Evolutionary conservation across 495 filamentous ascomycete genomes (phyloP).

Genomic region (Zalerion maritima): DNA sequence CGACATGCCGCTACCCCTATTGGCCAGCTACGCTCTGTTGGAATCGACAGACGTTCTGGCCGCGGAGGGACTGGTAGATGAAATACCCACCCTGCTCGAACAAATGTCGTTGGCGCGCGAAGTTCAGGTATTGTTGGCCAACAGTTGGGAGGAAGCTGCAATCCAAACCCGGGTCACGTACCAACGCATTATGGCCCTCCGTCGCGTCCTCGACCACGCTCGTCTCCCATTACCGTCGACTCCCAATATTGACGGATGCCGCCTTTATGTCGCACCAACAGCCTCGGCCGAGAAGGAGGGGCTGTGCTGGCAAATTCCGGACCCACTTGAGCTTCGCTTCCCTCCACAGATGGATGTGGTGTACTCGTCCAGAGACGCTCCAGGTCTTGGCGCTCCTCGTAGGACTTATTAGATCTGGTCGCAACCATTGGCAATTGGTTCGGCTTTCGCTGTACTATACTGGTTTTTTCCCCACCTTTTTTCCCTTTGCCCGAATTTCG

Average conservation of each 20-base stretch:
- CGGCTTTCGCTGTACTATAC: too few species aligned
- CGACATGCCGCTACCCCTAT: constrained; percentile 11
- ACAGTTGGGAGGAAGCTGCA: constrained; percentile 12
- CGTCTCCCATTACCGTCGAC: background rate
- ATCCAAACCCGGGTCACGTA: constrained; percentile 11
- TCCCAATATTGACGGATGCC: constrained; percentile 1
- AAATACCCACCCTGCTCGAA: constrained; percentile 11
- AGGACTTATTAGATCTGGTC: too few species aligned
- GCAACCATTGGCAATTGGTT: too few species aligned
- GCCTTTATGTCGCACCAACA: background rate
- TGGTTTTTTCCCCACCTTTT: too few species aligned
- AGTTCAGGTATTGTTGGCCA: constrained; percentile 9
- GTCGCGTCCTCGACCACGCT: constrained; percentile 7
- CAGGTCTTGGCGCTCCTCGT: too few species aligned
- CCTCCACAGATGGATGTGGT: constrained; percentile 16
- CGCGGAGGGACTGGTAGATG: constrained; percentile 9
- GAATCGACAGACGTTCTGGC: constrained; percentile 16
- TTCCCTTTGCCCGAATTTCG: too few species aligned
- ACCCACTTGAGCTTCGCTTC: constrained; percentile 11
- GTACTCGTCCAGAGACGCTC: too few species aligned
- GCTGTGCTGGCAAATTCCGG: constrained; percentile 12
- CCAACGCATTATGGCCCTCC: constrained; percentile 10
- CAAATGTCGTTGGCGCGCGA: constrained; percentile 9
- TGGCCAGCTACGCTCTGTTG: constrained; percentile 11
- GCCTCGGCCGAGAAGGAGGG: too few species aligned